Evolutionary conservation across 225 moss, liverwort and hornwort species (phyloP).

Genomic region (Anthoceros angustus): DNA sequence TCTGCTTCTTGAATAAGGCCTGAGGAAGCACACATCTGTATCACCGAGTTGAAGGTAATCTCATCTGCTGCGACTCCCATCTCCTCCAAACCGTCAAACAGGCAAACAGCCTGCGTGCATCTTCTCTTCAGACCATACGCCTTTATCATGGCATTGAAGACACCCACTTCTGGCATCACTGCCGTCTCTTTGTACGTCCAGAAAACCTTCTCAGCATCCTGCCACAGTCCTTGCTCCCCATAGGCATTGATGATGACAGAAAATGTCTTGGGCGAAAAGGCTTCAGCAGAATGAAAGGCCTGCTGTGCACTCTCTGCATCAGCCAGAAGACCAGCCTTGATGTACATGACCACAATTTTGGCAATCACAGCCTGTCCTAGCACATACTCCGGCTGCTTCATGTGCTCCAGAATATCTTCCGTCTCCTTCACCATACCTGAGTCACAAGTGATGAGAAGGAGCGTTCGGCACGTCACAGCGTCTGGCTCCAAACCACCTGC

Average conservation of each 20-base stretch:
- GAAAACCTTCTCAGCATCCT: constrained; percentile 26
- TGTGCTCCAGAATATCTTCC: constrained; percentile 31
- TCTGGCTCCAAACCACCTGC: constrained; percentile 32
- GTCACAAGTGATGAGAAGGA: constrained; percentile 31
- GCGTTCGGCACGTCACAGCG: constrained; percentile 50
- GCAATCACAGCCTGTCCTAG: constrained; percentile 32
- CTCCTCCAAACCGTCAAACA: constrained; percentile 15
- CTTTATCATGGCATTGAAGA: constrained; percentile 29
- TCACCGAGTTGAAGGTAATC: constrained; percentile 23
- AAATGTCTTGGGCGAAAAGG: constrained; percentile 15
- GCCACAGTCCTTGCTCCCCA: constrained; percentile 18
- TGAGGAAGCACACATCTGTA: constrained; percentile 18
- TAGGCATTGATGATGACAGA: constrained; percentile 30
- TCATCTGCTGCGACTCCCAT: constrained; percentile 22
- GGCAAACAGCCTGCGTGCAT: constrained; percentile 14
- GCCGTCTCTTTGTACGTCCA: constrained; percentile 11
- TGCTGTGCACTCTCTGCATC: constrained; percentile 10
- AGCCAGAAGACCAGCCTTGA: constrained; percentile 14
- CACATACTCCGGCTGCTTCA: constrained; percentile 35
- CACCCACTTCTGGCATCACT: constrained; percentile 10
- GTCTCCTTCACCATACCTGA: constrained; percentile 29
- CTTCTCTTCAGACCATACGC: constrained; percentile 21
- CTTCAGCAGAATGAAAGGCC: constrained; percentile 6
- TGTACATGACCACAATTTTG: constrained; percentile 24
- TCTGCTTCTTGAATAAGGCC: constrained; percentile 12